Evolutionary conservation across 768 basidiomycete species (phyloP), one percentile per base, ranked within the genome.

Genomic region (Termitomyces sp.): DNA sequence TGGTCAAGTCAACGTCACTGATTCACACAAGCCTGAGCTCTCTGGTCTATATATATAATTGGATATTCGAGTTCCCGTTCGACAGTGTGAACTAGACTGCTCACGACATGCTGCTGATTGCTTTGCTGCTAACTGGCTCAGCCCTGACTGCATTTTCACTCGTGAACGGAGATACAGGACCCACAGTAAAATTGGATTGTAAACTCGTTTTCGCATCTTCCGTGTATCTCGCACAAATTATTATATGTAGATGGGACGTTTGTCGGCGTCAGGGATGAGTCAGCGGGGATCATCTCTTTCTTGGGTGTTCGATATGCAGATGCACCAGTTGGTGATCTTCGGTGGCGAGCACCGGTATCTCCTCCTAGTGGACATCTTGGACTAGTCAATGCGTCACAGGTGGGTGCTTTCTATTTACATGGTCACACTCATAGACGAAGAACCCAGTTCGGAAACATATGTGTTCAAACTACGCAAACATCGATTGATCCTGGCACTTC

Each of bases 271-370:
- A 57, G 59, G 33, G 69, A 78, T 60, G 60, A 64, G 7, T 66
- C 68, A 3, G 72, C 69, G 24, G 71, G 72, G 1, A 72, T 78
- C 24, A 74, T 71, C 18, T 75, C 68, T 22, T 80, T 75, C 64
- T 66, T 65, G 7, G 80, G 80, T 4, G 66, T 81, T 49, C 79
- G 76, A 22, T 79, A 73, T 60, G 79, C 79, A 32, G 79, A 81
- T 58, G 68, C 79, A 18, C 79, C 80, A 6, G 50, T 76, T 36
- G 79, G 78, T 1, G 66, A 77, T 22, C 71, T 78, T 40, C 74
- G 78, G 24, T 81, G 76, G 76, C 67, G 71, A 49, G 73, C 76
- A 6, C 76, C 78, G 15, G 73, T 80, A 9, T 70, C 69, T 4
- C 78, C 78, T 36, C 77, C 78, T 2, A 73, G 69, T 12, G 69